Evolutionary conservation across 257 asterid genomes (phyloP).

Genomic region (Scutellaria baicalensis): DNA sequence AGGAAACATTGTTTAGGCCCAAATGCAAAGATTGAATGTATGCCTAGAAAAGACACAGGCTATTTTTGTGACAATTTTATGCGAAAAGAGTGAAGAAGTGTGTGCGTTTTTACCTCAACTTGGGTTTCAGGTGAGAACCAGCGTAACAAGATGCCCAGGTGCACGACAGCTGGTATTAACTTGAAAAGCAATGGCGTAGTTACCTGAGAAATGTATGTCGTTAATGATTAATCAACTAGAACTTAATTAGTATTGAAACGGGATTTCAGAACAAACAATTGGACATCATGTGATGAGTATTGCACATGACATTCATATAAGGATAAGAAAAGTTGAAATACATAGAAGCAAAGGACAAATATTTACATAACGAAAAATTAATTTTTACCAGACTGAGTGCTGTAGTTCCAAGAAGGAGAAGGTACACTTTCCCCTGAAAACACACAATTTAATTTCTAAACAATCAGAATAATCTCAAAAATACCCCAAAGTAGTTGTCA

Average conservation of each 20-base stretch:
- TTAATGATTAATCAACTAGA: background rate
- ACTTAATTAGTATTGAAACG: background rate
- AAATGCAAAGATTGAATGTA: background rate
- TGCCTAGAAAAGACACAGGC: background rate
- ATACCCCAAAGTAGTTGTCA: background rate
- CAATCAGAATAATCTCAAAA: background rate
- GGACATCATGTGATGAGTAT: too few relatives aligned
- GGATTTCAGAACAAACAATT: too few relatives aligned
- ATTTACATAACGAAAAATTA: background rate
- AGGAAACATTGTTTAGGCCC: background rate
- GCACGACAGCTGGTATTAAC: constrained; percentile 89
- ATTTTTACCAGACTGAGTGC: constrained; percentile 66
- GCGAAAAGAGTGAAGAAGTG: background rate
- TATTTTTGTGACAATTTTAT: background rate
- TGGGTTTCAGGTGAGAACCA: constrained; percentile 87
- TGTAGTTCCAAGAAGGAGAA: constrained; percentile 94
- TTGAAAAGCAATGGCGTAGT: constrained; percentile 95
- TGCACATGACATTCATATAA: too few relatives aligned
- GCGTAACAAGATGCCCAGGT: constrained; percentile 83
- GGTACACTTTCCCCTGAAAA: constrained; percentile 78
- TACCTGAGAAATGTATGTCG: constrained; percentile 42
- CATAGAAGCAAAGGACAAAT: background rate
- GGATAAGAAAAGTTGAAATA: too few relatives aligned
- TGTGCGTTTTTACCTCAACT: constrained; percentile 48
- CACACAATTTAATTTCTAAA: background rate